Evolutionary conservation across 371 early-diverging fungal species (phyloP), one percentile per base, ranked within the genome.

Genomic region (Hamiltosporidium tvaerminnensis): DNA sequence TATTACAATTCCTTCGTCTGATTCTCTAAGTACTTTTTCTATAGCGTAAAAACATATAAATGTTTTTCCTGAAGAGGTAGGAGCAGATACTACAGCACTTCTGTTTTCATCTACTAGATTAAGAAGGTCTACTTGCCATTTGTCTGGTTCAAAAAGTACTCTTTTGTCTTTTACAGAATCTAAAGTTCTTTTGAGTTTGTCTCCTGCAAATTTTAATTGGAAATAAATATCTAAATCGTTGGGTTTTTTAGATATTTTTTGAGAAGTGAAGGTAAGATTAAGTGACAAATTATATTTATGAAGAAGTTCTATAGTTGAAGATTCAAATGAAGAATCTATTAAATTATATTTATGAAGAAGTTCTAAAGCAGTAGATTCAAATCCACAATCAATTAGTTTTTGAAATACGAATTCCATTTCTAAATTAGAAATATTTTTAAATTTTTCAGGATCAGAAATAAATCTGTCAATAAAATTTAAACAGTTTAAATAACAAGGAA

Each of bases 31-130:
- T 35, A 83, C 74, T 61, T 80, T 80, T 64, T 83, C 82, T 59
- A 83, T 82, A 4, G 82, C 82, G 72, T 83, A 83, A 69, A 76
- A 83, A 53, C 81, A 77, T 39, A 83, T 81, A 69, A 82, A 83
- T 10, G 84, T 83, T 64, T 83, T 83, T 41, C 84, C 84, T 0
- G 77, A 71, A 54, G 76, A 74, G 23, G 83, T 83, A 7, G 84
- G 84, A n/a, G 83, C 82, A 57, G 73, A 74, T 33, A 83, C 74
- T 4, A 83, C 70, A 1, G 79, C 81, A 7, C 5, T 12, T 5
- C n/a, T 4, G 57, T 30, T 7, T n/a, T 36, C 9, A 32, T 57
- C 69, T 34, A 83, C 82, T 47, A 80, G 68, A 67, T 83, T 78
- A 16, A 83, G 71, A 37, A 83, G 71, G 5, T 75, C 49, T 37